These are phyloP conservation scores for Pichia deserticola DNA, from an alignment of 805 yeast genomes.

Conservation along the genomic window DNA sequence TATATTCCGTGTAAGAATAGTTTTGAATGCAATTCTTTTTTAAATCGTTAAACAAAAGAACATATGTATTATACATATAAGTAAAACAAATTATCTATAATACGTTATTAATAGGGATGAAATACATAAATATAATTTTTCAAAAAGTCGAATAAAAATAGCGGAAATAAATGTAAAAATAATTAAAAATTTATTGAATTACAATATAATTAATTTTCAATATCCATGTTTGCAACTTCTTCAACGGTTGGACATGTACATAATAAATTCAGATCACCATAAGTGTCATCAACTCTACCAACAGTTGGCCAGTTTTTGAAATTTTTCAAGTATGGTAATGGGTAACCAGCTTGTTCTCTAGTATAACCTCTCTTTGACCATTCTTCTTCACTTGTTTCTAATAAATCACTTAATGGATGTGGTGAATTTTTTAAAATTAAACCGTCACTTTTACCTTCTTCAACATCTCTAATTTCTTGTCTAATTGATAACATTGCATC, in stretches of 20 bases:
- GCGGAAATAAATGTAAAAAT: not conserved
- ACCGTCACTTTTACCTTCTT: conserved; percentile 60
- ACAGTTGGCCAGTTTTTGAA: conserved; percentile 95
- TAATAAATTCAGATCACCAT: conserved; percentile 85
- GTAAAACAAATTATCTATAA: no score
- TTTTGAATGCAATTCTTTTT: no score
- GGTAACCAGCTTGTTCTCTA: conserved; percentile 90
- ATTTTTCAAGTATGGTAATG: conserved; percentile 62
- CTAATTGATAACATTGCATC: conserved; percentile 81
- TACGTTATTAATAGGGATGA: no score
- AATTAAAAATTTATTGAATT: not conserved
- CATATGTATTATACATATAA: no score
- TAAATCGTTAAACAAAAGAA: no score
- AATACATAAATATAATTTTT: no score
- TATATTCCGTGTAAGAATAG: no score
- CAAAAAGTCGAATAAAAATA: not conserved
- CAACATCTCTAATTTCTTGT: conserved; percentile 68
- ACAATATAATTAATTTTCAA: not conserved
- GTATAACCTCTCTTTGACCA: conserved; percentile 87
- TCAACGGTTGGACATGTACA: conserved; percentile 92
- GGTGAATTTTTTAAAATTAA: conserved; percentile 82
- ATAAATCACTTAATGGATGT: conserved; percentile 75
- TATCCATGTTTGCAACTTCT: conserved; percentile 44
- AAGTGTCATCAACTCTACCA: conserved; percentile 87
- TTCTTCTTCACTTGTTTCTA: conserved; percentile 49